Conservation (phyloP, 345 rosid genomes). For the Citrus sinensis region DNA sequence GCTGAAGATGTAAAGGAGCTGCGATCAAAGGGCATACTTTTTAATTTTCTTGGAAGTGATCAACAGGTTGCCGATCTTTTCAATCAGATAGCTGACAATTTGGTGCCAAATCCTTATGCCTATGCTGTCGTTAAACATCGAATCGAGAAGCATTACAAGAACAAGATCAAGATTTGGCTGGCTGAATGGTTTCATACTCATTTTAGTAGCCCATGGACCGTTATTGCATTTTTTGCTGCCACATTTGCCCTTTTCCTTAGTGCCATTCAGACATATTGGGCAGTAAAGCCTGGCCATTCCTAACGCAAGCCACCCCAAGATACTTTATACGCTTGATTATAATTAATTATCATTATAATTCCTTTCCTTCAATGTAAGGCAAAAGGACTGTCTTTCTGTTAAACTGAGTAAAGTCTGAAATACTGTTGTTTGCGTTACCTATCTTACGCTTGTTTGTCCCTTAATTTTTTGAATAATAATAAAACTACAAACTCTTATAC, state of each 20-base stretch:
- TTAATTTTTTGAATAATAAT: too few species aligned
- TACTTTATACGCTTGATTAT: too few species aligned
- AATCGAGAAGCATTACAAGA: neutral
- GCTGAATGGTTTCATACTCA: neutral
- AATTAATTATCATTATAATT: too few species aligned
- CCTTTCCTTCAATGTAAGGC: too few species aligned
- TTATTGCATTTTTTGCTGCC: conserved; percentile 10
- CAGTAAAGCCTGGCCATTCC: too few species aligned
- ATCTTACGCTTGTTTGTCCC: too few species aligned
- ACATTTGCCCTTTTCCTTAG: neutral
- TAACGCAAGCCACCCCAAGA: too few species aligned
- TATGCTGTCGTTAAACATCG: neutral
- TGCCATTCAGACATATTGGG: neutral
- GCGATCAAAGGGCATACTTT: conserved; percentile 3
- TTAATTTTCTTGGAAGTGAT: conserved; percentile 15
- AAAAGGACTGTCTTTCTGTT: too few species aligned
- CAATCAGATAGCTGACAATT: conserved; percentile 1
- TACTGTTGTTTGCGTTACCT: too few species aligned
- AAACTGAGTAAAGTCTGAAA: too few species aligned
- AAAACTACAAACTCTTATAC: too few species aligned
- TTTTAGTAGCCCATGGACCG: conserved; percentile 11
- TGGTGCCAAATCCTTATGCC: neutral
- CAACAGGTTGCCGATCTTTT: conserved; percentile 9
- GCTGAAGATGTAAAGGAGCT: conserved; percentile 18
- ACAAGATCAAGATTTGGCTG: conserved; percentile 6